A percentile compares a stretch with the other conserved stretches of the same genome.
Evolutionary conservation across 1,284 basidiomycete species (phyloP).

Genomic region (Tilletia setariae): DNA sequence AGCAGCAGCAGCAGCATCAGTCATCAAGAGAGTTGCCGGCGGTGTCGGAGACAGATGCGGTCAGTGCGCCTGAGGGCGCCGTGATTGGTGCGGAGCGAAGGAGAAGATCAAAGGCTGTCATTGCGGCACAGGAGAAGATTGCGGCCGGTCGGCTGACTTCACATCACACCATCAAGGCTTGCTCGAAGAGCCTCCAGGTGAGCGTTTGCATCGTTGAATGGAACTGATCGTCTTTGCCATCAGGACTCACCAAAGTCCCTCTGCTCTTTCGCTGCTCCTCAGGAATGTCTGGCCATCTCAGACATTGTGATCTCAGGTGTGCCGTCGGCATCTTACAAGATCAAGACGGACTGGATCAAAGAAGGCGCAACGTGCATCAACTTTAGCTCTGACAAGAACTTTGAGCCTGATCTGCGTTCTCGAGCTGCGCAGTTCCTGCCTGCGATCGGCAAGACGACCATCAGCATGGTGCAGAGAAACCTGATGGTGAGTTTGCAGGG

Average conservation of each 20-base stretch:
- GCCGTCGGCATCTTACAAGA: conserved; percentile 72
- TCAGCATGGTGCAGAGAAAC: conserved; percentile 92
- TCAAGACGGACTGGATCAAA: conserved; percentile 82
- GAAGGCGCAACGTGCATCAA: conserved; percentile 90
- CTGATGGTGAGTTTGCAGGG: conserved; percentile 60
- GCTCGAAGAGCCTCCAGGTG: conserved; percentile 55
- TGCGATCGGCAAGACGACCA: conserved; percentile 92
- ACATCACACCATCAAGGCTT: conserved; percentile 67
- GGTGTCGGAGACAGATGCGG: neutral
- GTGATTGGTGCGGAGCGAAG: conserved; percentile 15
- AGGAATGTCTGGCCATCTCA: conserved; percentile 43
- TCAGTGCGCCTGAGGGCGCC: conserved; percentile 7
- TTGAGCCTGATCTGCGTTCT: conserved; percentile 84
- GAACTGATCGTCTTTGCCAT: neutral
- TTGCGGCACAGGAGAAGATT: conserved; percentile 62
- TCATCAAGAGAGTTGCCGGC: too few relatives aligned
- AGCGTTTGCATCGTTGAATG: conserved; percentile 58
- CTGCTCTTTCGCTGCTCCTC: conserved; percentile 22
- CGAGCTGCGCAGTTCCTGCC: conserved; percentile 63
- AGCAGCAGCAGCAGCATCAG: too few relatives aligned
- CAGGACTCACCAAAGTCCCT: neutral
- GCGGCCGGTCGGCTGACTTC: conserved; percentile 57
- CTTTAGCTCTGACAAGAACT: conserved; percentile 93
- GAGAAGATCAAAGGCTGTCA: conserved; percentile 37
- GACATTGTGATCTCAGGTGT: conserved; percentile 51